A percentile compares a stretch with the other conserved stretches of the same genome.
phyloP scores from a whole-genome alignment of 2,329 filamentous ascomycete species.

The Alternaria brassicae region DNA sequence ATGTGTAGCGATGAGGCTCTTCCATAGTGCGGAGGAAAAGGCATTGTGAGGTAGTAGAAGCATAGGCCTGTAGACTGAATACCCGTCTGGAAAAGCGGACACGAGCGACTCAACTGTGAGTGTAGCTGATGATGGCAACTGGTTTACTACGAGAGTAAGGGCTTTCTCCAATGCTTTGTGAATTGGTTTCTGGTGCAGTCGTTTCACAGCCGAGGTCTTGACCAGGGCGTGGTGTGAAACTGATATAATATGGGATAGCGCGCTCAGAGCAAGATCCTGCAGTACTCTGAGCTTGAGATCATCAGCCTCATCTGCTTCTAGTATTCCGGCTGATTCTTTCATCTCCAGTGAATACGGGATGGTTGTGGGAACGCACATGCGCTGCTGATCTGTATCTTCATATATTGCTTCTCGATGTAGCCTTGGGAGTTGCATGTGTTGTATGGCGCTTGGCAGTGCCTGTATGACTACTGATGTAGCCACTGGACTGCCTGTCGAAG shows the following conservation, averaged over 20 bases:
- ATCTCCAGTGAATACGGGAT: constrained; percentile 1
- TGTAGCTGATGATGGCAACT: constrained; percentile 19
- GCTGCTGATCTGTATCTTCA: neutral
- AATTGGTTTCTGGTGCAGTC: constrained; percentile 28
- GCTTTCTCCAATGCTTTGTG: constrained; percentile 29
- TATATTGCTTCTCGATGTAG: neutral
- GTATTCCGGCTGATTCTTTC: neutral
- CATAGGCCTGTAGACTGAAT: constrained; percentile 64
- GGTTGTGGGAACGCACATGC: constrained; percentile 34
- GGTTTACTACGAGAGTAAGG: constrained; percentile 20
- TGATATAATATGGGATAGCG: constrained; percentile 20
- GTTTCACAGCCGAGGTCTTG: neutral
- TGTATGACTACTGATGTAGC: neutral
- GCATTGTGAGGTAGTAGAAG: constrained; percentile 62
- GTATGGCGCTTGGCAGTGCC: neutral
- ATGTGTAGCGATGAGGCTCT: constrained; percentile 35
- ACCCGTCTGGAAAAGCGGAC: constrained; percentile 49
- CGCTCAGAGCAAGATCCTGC: constrained; percentile 14
- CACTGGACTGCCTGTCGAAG: neutral
- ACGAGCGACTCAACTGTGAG: constrained; percentile 27
- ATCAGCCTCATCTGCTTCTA: neutral
- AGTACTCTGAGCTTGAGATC: constrained; percentile 11
- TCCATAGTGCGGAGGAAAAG: constrained; percentile 50
- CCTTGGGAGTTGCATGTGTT: neutral
- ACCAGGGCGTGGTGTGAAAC: constrained; percentile 14